phyloP scores from a whole-genome alignment of 78 protist genomes.

The Salpingoeca rosetta region DNA sequence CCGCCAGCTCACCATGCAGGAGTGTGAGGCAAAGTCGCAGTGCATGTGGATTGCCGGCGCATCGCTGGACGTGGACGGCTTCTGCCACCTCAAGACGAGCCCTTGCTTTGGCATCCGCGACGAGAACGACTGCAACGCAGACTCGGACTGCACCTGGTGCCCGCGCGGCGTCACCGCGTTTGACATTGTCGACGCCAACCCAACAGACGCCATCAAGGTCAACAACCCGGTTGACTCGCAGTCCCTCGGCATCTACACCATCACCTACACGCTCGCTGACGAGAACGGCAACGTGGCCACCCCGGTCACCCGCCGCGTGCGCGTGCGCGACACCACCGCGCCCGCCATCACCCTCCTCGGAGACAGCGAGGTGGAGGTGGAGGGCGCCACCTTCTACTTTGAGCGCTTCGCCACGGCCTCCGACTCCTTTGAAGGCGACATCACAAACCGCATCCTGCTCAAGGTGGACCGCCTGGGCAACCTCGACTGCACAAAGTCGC shows the following conservation, averaged over 20 bases:
- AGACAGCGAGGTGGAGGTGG: neutral
- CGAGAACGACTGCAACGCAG: neutral
- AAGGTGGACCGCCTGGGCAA: neutral
- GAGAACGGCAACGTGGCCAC: neutral
- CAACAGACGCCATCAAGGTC: neutral
- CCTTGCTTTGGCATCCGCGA: neutral
- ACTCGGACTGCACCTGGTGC: neutral
- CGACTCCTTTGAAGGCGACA: neutral
- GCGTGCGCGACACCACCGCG: neutral
- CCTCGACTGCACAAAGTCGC: neutral
- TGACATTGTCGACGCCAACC: neutral
- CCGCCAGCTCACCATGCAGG: neutral
- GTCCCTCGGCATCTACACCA: neutral
- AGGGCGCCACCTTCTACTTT: neutral
- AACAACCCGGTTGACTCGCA: neutral
- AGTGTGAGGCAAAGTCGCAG: neutral
- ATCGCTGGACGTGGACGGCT: neutral
- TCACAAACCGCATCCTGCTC: neutral
- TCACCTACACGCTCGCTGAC: neutral
- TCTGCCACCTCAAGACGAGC: neutral
- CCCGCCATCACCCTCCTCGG: neutral
- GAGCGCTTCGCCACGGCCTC: neutral
- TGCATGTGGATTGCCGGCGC: neutral
- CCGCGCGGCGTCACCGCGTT: neutral
- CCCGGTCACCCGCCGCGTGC: neutral